Evolutionary conservation across 495 filamentous ascomycete species (phyloP).

Genomic region (Tuber magnatum): DNA sequence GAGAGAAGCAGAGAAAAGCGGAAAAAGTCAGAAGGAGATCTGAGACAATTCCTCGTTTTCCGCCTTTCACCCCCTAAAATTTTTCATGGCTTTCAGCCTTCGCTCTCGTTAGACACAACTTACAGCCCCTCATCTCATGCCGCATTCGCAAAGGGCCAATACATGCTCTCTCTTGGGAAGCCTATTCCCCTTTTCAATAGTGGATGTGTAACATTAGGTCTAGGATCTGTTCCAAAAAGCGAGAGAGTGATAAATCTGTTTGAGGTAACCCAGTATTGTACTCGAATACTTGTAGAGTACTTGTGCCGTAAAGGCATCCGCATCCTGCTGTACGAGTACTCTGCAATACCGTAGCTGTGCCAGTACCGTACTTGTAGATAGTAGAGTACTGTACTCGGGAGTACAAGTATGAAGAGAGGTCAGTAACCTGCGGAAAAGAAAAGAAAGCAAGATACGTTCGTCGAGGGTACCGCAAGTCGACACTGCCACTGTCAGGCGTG

Average conservation of each 20-base stretch:
- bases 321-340: too few species aligned
- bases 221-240: neutral
- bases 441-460: too few species aligned
- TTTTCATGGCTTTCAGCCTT: neutral
- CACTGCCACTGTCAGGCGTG: too few species aligned
- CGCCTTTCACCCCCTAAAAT: neutral
- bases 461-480: too few species aligned
- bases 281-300: too few species aligned
- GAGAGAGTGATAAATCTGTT: neutral
- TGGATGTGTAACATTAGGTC: neutral
- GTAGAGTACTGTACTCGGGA: too few species aligned
- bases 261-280: neutral
- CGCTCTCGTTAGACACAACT: neutral
- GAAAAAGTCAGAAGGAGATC: neutral
- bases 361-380: too few species aligned
- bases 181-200: neutral
- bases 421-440: too few species aligned
- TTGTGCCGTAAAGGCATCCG: too few species aligned
- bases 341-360: too few species aligned
- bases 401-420: too few species aligned
- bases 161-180: neutral
- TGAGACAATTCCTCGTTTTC: neutral
- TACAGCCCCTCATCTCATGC: neutral
- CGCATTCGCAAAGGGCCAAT: neutral
- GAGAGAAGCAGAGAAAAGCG: neutral